Evolutionary conservation across 768 basidiomycete species (phyloP).

Genomic region (Panaeolus cyanescens): DNA sequence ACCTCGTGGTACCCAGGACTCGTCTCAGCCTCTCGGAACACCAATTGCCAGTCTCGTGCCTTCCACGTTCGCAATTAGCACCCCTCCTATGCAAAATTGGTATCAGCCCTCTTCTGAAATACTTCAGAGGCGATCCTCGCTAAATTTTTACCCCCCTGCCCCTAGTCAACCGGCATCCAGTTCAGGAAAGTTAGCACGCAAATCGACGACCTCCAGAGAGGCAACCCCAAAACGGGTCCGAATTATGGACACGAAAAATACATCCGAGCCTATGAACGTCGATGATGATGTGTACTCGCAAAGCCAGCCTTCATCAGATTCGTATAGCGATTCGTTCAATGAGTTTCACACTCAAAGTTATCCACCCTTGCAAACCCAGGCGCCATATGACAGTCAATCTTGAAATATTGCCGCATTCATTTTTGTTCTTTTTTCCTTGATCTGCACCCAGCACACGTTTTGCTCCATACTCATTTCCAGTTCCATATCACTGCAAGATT

Average conservation of each 20-base stretch:
- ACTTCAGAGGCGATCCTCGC: background rate
- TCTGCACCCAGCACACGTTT: background rate
- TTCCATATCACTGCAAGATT: background rate
- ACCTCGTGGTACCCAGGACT: conserved; percentile 1
- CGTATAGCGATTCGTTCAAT: conserved; percentile 19
- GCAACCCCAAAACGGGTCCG: background rate
- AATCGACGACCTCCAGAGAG: conserved; percentile 4
- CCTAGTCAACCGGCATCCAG: conserved; percentile 16
- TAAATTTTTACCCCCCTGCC: background rate
- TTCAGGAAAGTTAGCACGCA: conserved; percentile 27
- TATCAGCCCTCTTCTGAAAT: conserved; percentile 26
- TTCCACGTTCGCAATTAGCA: conserved; percentile 20
- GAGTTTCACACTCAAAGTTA: conserved; percentile 25
- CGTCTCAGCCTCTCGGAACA: conserved; percentile 7
- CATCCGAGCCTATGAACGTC: background rate
- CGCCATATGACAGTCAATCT: conserved; percentile 53
- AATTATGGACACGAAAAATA: background rate
- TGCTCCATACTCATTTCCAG: background rate
- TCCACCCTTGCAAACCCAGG: conserved; percentile 51
- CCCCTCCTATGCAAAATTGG: conserved; percentile 33
- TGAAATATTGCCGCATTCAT: conserved; percentile 31
- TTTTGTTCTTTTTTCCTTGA: background rate
- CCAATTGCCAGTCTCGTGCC: conserved; percentile 13
- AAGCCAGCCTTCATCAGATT: conserved; percentile 17
- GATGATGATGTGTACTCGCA: conserved; percentile 5